Evolutionary conservation across 768 basidiomycete species (phyloP), one percentile per base, ranked within the genome.

Genomic region (Peribolospora kevripleyi): DNA sequence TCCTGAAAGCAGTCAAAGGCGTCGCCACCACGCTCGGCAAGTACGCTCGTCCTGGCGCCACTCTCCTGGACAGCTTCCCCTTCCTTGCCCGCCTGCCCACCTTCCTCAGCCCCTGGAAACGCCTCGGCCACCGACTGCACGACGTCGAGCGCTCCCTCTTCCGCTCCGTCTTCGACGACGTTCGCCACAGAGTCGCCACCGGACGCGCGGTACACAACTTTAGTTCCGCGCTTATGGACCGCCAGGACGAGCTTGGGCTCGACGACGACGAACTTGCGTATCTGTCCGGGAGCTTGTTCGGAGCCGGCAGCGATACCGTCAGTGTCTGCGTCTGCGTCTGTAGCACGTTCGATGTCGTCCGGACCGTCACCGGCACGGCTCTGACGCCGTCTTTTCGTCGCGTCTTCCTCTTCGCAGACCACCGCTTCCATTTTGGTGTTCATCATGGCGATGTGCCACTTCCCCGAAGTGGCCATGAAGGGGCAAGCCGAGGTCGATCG

Each of bases 401-500:
- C 25, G 25, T 25, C 25, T 25, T 25, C 25, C 25, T 25, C 25
- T 25, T 25, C 25, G 25, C 25, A 25, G 8, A 58, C 57, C 40
- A 51, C 57, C 49, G 57, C 55, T 39, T 49, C 37, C 3, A 53
- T 58, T 45, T 53, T 48, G 4, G 55, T 54, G 3, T 61, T 61
- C 58, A 37, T 59, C 40, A 51, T 61, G 6, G 58, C 60, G 1
- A 55, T 53, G 40, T 56, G 52, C 40, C 46, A 56, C n/a, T 54
- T 54, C 38, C 59, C 56, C 2, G 48, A 58, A 2, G 53, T 60
- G 8, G 54, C 49, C n/a, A 47, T 39, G 5, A 56, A 55, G 37
- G 63, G 60, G 5, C 63, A 60, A 49, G 57, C 39, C 25, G 63
- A 64, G 51, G 56, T 64, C 51, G 63, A 64, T 49, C 57, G 57